Evolutionary conservation across 129 eudicot genomes (phyloP).

Genomic region (Artemisia tridentata): DNA sequence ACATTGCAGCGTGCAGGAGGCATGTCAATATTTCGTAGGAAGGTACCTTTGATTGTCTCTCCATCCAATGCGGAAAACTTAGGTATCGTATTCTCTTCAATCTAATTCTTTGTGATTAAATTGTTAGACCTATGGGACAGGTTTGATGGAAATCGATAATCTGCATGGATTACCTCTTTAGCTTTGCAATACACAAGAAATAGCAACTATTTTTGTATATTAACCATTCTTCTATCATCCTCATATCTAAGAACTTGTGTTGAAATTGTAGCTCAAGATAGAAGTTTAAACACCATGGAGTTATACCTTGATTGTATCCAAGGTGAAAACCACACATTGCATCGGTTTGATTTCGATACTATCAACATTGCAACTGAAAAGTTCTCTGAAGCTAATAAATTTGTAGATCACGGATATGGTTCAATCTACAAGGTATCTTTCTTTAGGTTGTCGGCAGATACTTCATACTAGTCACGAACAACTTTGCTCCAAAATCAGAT

Average conservation of each 20-base stretch:
- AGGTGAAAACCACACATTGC: neutral
- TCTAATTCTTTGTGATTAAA: too few species aligned
- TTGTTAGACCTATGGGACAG: too few species aligned
- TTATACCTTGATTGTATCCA: neutral
- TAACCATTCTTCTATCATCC: too few species aligned
- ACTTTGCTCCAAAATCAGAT: too few species aligned
- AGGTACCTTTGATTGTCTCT: neutral
- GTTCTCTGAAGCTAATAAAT: neutral
- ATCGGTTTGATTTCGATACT: neutral
- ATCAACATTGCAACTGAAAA: neutral
- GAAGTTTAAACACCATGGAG: neutral
- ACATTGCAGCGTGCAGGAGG: neutral
- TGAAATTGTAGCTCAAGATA: neutral
- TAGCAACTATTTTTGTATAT: too few species aligned
- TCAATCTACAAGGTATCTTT: conserved; percentile 5
- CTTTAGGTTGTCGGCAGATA: too few species aligned
- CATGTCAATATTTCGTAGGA: neutral
- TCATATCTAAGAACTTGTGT: too few species aligned
- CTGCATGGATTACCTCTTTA: too few species aligned
- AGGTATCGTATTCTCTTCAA: neutral
- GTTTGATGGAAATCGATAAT: too few species aligned
- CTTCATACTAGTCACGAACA: too few species aligned
- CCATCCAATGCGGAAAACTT: neutral
- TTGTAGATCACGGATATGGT: too few species aligned
- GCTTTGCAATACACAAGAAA: too few species aligned